phyloP scores from a whole-genome alignment of 1,284 basidiomycete genomes.

The Papiliotrema laurentii region DNA sequence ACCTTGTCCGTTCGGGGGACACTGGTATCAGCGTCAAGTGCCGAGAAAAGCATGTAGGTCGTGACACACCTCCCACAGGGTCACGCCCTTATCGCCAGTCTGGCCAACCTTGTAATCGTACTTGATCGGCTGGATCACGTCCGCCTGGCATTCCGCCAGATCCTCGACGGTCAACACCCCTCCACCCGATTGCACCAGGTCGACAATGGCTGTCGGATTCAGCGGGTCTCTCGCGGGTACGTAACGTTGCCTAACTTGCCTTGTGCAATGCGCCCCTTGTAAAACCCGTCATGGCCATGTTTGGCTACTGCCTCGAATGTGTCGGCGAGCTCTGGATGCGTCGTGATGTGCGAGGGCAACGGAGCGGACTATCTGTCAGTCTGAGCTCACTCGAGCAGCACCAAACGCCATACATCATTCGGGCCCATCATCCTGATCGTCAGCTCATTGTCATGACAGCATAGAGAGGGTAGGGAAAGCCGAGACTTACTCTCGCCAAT shows the following conservation, averaged over 20 bases:
- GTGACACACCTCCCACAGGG: constrained; percentile 71
- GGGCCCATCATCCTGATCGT: constrained; percentile 43
- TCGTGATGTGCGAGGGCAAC: constrained; percentile 69
- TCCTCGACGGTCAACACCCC: constrained; percentile 88
- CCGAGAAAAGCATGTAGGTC: background rate
- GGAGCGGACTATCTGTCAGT: constrained; percentile 23
- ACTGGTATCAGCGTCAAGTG: constrained; percentile 51
- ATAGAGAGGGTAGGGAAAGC: background rate
- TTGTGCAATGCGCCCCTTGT: constrained; percentile 81
- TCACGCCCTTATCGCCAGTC: constrained; percentile 61
- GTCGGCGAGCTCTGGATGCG: constrained; percentile 70
- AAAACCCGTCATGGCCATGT: constrained; percentile 84
- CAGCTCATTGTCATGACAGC: constrained; percentile 6
- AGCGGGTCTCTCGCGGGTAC: no score
- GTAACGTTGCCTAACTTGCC: constrained; percentile 44
- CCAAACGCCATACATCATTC: constrained; percentile 30
- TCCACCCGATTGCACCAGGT: constrained; percentile 69
- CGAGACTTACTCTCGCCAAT: constrained; percentile 55
- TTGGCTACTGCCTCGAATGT: constrained; percentile 77
- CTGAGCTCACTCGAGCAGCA: background rate
- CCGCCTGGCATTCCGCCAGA: constrained; percentile 69
- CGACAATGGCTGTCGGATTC: constrained; percentile 75
- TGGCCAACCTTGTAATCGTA: constrained; percentile 63
- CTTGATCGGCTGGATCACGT: constrained; percentile 80
- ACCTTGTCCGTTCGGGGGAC: constrained; percentile 93